These are phyloP conservation scores for Pestalotiopsis fici DNA, from an alignment of 2,329 filamentous ascomycete species.

Conservation along the genomic window DNA sequence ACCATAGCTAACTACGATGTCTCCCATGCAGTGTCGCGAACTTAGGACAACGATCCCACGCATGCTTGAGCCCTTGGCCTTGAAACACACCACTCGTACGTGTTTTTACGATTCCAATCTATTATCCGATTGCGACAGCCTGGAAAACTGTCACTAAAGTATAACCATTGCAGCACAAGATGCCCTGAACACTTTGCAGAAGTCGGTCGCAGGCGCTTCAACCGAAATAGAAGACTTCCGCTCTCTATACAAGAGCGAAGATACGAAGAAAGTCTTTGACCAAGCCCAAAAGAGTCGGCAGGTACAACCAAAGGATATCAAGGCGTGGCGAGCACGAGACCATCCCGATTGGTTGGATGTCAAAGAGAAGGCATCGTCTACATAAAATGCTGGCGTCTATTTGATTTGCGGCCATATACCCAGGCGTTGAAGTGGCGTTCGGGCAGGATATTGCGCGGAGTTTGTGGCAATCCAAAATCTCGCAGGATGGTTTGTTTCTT, in stretches of 20 bases:
- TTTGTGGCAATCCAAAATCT: background rate
- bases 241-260: conserved; percentile 45
- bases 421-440: background rate
- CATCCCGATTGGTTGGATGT: conserved; percentile 58
- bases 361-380: conserved; percentile 4
- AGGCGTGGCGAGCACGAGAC: conserved; percentile 59
- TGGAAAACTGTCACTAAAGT: background rate
- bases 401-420: background rate
- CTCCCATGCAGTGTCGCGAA: conserved; percentile 40
- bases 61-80: conserved; percentile 52
- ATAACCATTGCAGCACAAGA: conserved; percentile 44
- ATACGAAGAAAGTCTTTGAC: conserved; percentile 50
- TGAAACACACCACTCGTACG: conserved; percentile 53
- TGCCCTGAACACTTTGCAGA: conserved; percentile 47
- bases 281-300: conserved; percentile 54
- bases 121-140: background rate
- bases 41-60: conserved; percentile 50
- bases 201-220: conserved; percentile 47
- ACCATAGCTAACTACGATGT: background rate
- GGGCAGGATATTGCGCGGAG: background rate
- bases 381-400: background rate
- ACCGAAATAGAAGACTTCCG: conserved; percentile 54
- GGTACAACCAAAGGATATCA: conserved; percentile 57
- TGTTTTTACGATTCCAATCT: conserved; percentile 6
- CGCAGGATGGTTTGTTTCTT: no score